A percentile compares a stretch with the other conserved stretches of the same genome.
Conservation (phyloP, 306 rosid species). For the Quercus mongolica region DNA sequence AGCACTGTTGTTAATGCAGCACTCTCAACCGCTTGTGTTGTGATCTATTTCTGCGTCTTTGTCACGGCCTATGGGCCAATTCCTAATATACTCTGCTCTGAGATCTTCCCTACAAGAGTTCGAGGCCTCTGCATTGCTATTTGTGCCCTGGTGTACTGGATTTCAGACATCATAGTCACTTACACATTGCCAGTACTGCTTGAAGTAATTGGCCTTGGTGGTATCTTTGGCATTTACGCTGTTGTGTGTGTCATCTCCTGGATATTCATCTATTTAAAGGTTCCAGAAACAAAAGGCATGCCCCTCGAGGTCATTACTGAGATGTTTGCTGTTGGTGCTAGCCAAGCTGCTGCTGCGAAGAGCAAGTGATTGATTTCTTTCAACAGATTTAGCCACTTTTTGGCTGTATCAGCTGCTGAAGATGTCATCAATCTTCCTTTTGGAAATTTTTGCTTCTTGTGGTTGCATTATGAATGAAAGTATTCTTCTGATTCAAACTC, state of each 20-base stretch:
- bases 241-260: constrained; percentile 58
- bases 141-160: constrained; percentile 67
- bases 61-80: constrained; percentile 77
- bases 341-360: constrained; percentile 45
- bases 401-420: not conserved
- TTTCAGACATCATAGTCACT: constrained; percentile 65
- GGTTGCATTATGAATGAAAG: constrained; percentile 6
- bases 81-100: constrained; percentile 75
- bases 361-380: constrained; percentile 25
- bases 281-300: constrained; percentile 91
- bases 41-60: constrained; percentile 59
- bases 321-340: constrained; percentile 68
- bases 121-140: constrained; percentile 84
- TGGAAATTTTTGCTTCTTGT: not conserved
- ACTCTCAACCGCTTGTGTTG: constrained; percentile 57
- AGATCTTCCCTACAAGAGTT: constrained; percentile 78
- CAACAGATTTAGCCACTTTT: not conserved
- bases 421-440: not conserved
- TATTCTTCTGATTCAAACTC: not conserved
- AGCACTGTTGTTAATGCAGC: constrained; percentile 52
- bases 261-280: constrained; percentile 64
- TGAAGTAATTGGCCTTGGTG: constrained; percentile 49
- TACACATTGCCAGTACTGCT: constrained; percentile 67
- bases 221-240: constrained; percentile 64
- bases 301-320: constrained; percentile 85